Conservation (phyloP, 2,329 filamentous ascomycete species). For the Ilyonectria sp. region DNA sequence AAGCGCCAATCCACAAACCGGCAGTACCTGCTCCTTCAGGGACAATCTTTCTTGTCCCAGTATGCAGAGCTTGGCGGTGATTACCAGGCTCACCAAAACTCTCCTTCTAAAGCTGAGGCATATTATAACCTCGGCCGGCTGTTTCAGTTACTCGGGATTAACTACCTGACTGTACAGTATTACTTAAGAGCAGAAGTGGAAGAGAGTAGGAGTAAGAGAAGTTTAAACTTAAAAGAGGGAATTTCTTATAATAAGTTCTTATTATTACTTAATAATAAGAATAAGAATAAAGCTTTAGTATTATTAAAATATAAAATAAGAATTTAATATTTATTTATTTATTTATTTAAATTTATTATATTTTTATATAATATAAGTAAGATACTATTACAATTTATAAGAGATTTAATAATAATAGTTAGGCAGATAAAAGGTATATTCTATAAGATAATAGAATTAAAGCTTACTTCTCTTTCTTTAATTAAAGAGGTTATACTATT, state of each 20-base stretch:
- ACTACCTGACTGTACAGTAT: constrained; percentile 75
- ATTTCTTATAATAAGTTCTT: constrained; percentile 53
- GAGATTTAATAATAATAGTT: too few relatives aligned
- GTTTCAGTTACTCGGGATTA: constrained; percentile 56
- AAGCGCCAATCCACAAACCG: constrained; percentile 93
- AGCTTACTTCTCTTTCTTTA: too few relatives aligned
- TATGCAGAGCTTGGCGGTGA: constrained; percentile 47
- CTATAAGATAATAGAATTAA: too few relatives aligned
- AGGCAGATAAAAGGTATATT: too few relatives aligned
- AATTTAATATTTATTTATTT: too few relatives aligned
- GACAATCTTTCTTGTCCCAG: constrained; percentile 80
- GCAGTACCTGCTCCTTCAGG: constrained; percentile 89
- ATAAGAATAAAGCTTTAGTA: constrained; percentile 46
- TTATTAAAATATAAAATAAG: constrained; percentile 49
- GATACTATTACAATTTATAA: too few relatives aligned
- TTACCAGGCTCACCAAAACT: not conserved
- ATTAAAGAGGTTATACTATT: too few relatives aligned
- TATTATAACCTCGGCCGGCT: constrained; percentile 58
- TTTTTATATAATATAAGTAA: too few relatives aligned
- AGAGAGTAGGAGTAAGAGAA: constrained; percentile 8
- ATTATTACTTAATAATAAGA: constrained; percentile 50
- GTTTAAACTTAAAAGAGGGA: constrained; percentile 45
- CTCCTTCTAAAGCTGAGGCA: constrained; percentile 49
- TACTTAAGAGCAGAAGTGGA: constrained; percentile 67
- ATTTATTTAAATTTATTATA: too few relatives aligned